Conservation (phyloP, 176 grass and related monocot genomes). For the Elaeis guineensis region DNA sequence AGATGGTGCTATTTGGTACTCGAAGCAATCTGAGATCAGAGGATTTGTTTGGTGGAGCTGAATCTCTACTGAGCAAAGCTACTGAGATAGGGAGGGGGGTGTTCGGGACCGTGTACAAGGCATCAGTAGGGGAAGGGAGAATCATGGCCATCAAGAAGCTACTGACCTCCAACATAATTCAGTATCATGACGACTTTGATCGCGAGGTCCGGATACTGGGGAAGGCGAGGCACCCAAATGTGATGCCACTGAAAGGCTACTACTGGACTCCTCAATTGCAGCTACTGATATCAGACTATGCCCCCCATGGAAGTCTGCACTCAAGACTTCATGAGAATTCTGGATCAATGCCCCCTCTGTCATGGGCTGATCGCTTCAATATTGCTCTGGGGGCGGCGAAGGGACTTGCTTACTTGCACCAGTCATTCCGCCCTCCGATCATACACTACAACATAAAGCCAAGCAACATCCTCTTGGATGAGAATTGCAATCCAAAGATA, state of each 20-base stretch:
- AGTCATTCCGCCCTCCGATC: constrained; percentile 77
- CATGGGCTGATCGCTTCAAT: constrained; percentile 69
- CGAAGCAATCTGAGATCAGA: constrained; percentile 53
- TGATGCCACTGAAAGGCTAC: constrained; percentile 75
- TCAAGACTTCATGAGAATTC: constrained; percentile 41
- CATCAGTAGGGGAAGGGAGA: constrained; percentile 33
- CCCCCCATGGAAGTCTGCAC: constrained; percentile 64
- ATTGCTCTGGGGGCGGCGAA: constrained; percentile 53
- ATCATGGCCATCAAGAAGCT: constrained; percentile 69
- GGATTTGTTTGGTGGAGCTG: constrained; percentile 59
- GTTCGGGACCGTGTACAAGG: constrained; percentile 64
- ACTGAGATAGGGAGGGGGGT: constrained; percentile 51
- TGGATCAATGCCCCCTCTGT: constrained; percentile 14
- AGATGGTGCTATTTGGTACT: constrained; percentile 68
- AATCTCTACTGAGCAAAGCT: constrained; percentile 70
- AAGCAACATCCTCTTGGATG: constrained; percentile 86
- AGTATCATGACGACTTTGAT: constrained; percentile 75
- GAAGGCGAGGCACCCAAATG: constrained; percentile 72
- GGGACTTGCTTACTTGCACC: constrained; percentile 72
- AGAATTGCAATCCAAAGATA: constrained; percentile 46
- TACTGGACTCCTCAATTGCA: constrained; percentile 94
- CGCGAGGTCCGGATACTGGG: constrained; percentile 73
- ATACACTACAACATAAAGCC: constrained; percentile 96
- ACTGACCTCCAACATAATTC: constrained; percentile 30
- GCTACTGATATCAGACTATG: constrained; percentile 73